Conservation (phyloP, 768 basidiomycete species). For the Mycena galopus region DNA sequence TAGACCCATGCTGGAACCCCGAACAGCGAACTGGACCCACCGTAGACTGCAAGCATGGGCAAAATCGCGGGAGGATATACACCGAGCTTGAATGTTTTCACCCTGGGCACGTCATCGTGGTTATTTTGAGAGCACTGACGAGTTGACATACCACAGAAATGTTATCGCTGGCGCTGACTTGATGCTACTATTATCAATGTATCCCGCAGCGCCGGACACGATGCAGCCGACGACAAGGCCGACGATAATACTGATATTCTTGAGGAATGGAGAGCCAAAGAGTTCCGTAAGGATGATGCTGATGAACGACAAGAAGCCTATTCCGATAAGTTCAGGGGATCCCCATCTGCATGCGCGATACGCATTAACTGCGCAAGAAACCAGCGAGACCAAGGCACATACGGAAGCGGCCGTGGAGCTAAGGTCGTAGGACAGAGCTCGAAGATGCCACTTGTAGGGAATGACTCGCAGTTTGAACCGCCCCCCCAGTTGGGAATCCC, state of each 20-base stretch:
- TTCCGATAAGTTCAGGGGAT: conserved; percentile 85
- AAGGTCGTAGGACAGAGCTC: conserved; percentile 77
- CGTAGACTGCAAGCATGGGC: conserved; percentile 10
- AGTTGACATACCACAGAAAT: conserved; percentile 77
- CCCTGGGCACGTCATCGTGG: conserved; percentile 51
- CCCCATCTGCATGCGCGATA: conserved; percentile 65
- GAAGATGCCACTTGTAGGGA: conserved; percentile 78
- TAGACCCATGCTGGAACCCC: conserved; percentile 31
- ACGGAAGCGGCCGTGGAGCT: conserved; percentile 76
- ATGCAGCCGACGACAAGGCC: conserved; percentile 85
- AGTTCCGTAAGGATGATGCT: conserved; percentile 84
- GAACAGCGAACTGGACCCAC: not conserved
- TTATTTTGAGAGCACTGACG: conserved; percentile 57
- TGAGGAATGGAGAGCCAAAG: conserved; percentile 88
- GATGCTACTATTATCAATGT: conserved; percentile 64
- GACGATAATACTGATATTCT: conserved; percentile 83
- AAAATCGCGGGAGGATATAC: conserved; percentile 45
- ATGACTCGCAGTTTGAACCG: conserved; percentile 77
- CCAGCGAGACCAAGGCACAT: not conserved
- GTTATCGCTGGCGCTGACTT: conserved; percentile 52
- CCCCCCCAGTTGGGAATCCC: conserved; percentile 89
- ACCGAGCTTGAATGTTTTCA: conserved; percentile 28
- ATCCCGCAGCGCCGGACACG: conserved; percentile 83
- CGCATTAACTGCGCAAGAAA: not conserved
- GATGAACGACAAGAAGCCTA: conserved; percentile 87